phyloP scores from a whole-genome alignment of 768 basidiomycete species.

The Agrocybe praecox region DNA sequence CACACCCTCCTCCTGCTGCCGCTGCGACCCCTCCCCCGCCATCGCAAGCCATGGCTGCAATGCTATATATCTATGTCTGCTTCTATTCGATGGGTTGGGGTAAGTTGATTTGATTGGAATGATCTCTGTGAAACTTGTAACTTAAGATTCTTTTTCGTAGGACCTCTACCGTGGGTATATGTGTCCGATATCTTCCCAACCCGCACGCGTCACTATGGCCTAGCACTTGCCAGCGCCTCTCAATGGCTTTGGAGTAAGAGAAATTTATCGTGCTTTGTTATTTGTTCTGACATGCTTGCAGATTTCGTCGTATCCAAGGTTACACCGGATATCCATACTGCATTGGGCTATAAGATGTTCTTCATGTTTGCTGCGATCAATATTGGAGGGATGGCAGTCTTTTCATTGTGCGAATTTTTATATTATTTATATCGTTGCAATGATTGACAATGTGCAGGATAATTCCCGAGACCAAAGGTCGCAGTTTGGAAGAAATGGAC shows the following conservation, averaged over 20 bases:
- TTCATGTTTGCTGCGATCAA: constrained; percentile 79
- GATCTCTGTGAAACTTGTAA: no score
- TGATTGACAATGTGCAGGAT: constrained; percentile 30
- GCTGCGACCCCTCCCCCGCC: constrained; percentile 45
- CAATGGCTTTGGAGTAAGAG: constrained; percentile 83
- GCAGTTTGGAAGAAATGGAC: constrained; percentile 57
- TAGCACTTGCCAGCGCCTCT: constrained; percentile 72
- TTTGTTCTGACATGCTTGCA: not conserved
- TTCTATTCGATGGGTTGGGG: constrained; percentile 92
- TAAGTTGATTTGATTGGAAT: constrained; percentile 19
- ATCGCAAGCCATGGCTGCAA: constrained; percentile 81
- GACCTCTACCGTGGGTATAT: constrained; percentile 57
- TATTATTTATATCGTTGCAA: not conserved
- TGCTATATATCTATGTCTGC: constrained; percentile 86
- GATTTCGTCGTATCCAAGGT: constrained; percentile 60
- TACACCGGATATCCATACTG: constrained; percentile 62
- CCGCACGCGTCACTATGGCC: constrained; percentile 78
- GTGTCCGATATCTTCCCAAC: constrained; percentile 89
- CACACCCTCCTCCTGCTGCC: constrained; percentile 57
- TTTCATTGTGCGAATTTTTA: constrained; percentile 52
- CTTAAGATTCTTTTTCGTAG: constrained; percentile 24
- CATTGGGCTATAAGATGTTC: constrained; percentile 75
- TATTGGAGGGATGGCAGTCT: constrained; percentile 67
- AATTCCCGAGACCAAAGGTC: constrained; percentile 66
- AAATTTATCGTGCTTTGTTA: not conserved